Base-by-base conservation (phyloP, 208 protist species). In the Jaenimonas drosophilae region DNA sequence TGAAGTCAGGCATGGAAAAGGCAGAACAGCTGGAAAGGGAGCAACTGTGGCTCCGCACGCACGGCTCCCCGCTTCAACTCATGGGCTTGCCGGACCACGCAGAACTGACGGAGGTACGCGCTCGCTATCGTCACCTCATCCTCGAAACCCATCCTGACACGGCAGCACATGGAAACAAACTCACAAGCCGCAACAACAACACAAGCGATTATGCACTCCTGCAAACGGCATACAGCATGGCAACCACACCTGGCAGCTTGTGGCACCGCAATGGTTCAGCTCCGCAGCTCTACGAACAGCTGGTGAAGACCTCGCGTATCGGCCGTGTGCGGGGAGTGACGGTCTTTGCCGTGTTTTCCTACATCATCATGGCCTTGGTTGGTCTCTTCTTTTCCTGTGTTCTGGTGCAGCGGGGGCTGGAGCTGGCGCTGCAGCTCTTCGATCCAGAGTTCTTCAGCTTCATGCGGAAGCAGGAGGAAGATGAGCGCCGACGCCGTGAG, bases 21-120 rank as follows among this genome's bases (percentile, higher is more conserved):
- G 54, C 70, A 0, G 74, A 74, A 24, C 40, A 41, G 34, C 23
- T 90, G 29, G 76, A 90, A 59, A 47, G 46, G 43, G 65, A 90
- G 43, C 70, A 83, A 59, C 54, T 72, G 55, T 90, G 81, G 77
- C 54, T 90, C 5, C 36, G 54, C 52, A 63, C 47, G 46, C 81
- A 90, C 52, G 81, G 77, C 29, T 90, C 81, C 0, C 81, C 81
- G 3, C 66, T 90, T 33, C 58, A 50, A 1, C 69, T 90, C 17
- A 70, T 90, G 71, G 81, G 81, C n/a, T 68, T 90, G 12, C 81
- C 81, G 1, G 76, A 86, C 45, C 75, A 90, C 50, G 76, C 81
- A 0, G 71, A 81, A 33, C 40, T 90, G 3, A 31, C 41, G 4
- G 76, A 90, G 25, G 60, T 90, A 2, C 76, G 81, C 4, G 62